Evolutionary conservation across 345 rosid genomes (phyloP).

Genomic region (Rhodamnia argentea): DNA sequence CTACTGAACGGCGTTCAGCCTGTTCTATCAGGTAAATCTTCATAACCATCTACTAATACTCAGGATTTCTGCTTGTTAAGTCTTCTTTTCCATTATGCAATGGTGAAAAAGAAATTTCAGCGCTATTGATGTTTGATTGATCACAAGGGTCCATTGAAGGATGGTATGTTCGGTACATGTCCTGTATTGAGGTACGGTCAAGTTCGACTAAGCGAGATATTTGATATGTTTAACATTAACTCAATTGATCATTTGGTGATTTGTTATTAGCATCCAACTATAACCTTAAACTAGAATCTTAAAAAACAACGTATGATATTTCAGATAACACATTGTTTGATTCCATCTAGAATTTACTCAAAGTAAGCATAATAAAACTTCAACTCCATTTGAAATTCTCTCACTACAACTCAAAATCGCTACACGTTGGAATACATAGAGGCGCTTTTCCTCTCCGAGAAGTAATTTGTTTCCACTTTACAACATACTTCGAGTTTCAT

Average conservation of each 20-base stretch:
- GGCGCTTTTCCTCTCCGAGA: background rate
- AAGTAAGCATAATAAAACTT: background rate
- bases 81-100: background rate
- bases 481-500: background rate
- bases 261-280: background rate
- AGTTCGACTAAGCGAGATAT: background rate
- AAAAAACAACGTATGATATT: background rate
- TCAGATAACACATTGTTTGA: background rate
- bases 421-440: background rate
- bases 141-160: background rate
- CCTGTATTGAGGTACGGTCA: background rate
- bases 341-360: background rate
- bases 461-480: background rate
- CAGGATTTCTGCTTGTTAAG: background rate
- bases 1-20: slow-evolving; percentile 30
- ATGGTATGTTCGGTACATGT: background rate
- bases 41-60: background rate
- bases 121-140: background rate
- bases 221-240: background rate
- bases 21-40: slow-evolving; percentile 18
- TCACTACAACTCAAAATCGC: background rate
- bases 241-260: background rate
- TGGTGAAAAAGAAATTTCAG: background rate
- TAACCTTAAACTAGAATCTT: background rate
- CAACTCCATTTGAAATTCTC: background rate